Conservation (phyloP, 768 basidiomycete species). For the Russula sp. region DNA sequence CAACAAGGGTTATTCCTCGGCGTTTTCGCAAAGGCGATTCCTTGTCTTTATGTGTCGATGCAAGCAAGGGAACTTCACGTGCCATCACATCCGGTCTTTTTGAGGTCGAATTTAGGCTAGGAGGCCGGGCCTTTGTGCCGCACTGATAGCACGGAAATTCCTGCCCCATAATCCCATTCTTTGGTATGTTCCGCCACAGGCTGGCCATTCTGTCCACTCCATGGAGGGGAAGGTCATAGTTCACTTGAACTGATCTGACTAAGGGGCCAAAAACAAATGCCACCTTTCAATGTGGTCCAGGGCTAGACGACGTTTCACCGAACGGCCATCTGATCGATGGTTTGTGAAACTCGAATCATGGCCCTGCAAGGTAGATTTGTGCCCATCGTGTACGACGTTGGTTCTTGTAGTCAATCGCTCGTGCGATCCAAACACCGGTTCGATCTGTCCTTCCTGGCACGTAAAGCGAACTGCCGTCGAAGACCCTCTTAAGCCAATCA, state of each 20-base stretch:
- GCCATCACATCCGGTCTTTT: too few relatives aligned
- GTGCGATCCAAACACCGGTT: conserved; percentile 54
- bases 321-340: conserved; percentile 58
- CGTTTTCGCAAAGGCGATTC: too few relatives aligned
- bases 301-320: conserved; percentile 43
- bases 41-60: too few relatives aligned
- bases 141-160: conserved; percentile 30
- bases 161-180: too few relatives aligned
- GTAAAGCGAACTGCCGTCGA: conserved; percentile 37
- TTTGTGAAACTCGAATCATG: conserved; percentile 27
- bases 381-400: neutral
- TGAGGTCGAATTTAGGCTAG: conserved; percentile 35
- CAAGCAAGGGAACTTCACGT: too few relatives aligned
- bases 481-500: conserved; percentile 36
- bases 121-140: conserved; percentile 36
- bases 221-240: conserved; percentile 35
- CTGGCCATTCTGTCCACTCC: conserved; percentile 24
- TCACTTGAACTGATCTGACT: conserved; percentile 30
- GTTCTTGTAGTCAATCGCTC: conserved; percentile 50
- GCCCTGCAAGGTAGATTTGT: too few relatives aligned
- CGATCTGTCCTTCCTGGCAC: conserved; percentile 49
- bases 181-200: too few relatives aligned
- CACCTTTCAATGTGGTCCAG: conserved; percentile 47
- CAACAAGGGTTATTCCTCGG: conserved; percentile 13
- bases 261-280: conserved; percentile 40